A percentile compares a stretch with the other conserved stretches of the same genome.
Conservation (phyloP, 139 green algal species). For the Chlorella vulgaris region DNA sequence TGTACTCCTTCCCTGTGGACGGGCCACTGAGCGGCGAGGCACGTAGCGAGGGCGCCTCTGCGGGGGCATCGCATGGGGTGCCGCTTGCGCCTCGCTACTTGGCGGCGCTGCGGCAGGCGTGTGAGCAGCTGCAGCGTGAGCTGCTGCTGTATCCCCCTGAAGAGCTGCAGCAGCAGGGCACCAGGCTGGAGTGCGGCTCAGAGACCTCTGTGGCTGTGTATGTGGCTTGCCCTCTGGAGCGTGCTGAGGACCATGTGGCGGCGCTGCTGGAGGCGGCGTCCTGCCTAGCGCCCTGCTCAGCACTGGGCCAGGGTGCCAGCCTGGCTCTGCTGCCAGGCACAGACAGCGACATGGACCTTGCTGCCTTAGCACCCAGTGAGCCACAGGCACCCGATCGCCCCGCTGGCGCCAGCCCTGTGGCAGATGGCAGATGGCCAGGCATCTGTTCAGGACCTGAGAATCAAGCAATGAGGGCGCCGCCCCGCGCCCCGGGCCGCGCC, state of each 20-base stretch:
- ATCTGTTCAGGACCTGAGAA: too few relatives aligned
- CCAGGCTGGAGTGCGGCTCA: neutral
- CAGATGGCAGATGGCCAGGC: neutral
- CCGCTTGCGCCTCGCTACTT: conserved; percentile 11
- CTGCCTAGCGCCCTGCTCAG: conserved; percentile 37
- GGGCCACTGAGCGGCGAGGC: neutral
- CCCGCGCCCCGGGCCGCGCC: too few relatives aligned
- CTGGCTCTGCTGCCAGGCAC: neutral
- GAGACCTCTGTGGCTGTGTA: conserved; percentile 21
- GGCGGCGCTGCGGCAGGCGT: conserved; percentile 1
- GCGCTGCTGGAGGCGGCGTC: conserved; percentile 21
- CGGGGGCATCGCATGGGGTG: neutral
- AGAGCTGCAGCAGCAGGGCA: neutral
- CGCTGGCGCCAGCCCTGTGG: neutral
- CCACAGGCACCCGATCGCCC: conserved; percentile 15
- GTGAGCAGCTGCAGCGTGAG: conserved; percentile 26
- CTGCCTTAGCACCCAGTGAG: neutral
- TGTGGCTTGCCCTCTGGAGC: conserved; percentile 6
- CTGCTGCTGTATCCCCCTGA: conserved; percentile 23
- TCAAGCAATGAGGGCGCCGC: too few relatives aligned
- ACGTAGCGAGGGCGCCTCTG: neutral
- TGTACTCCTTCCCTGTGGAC: neutral
- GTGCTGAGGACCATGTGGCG: neutral
- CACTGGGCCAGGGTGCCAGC: neutral
- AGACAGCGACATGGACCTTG: neutral